Conservation (phyloP, 139 green algal species). For the Coccomyxa sp. region DNA sequence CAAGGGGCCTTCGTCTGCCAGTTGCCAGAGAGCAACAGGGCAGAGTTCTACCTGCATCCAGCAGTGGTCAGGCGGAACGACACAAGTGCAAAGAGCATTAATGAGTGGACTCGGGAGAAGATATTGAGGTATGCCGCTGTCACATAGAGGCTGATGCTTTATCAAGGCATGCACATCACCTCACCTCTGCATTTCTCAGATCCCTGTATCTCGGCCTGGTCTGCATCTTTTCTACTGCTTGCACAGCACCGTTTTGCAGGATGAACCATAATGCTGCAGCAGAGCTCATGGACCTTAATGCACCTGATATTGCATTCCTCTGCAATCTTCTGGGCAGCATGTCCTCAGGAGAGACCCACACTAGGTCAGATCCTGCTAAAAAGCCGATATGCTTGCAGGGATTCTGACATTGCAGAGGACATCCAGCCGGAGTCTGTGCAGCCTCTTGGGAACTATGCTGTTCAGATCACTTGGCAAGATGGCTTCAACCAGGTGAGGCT, state of each 20-base stretch:
- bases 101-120: conserved; percentile 88
- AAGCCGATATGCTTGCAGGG: not conserved
- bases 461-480: conserved; percentile 79
- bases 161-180: too few species aligned
- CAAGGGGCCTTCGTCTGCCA: conserved; percentile 45
- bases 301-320: too few species aligned
- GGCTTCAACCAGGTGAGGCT: conserved; percentile 66
- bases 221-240: too few species aligned
- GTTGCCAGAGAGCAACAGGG: conserved; percentile 21
- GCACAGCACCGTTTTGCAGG: too few species aligned
- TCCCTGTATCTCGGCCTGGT: too few species aligned
- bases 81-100: conserved; percentile 71
- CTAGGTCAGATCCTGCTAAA: too few species aligned
- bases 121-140: conserved; percentile 37
- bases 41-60: conserved; percentile 74
- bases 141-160: too few species aligned
- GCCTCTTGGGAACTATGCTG: conserved; percentile 95
- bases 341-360: too few species aligned
- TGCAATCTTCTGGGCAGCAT: too few species aligned
- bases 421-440: conserved; percentile 63
- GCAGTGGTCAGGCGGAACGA: conserved; percentile 81
- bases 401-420: conserved; percentile 41
- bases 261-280: too few species aligned
- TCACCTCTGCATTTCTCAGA: too few species aligned
- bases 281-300: too few species aligned